Evolutionary conservation across 768 basidiomycete species (phyloP).

Genomic region (Pleurotus citrinopileatus): DNA sequence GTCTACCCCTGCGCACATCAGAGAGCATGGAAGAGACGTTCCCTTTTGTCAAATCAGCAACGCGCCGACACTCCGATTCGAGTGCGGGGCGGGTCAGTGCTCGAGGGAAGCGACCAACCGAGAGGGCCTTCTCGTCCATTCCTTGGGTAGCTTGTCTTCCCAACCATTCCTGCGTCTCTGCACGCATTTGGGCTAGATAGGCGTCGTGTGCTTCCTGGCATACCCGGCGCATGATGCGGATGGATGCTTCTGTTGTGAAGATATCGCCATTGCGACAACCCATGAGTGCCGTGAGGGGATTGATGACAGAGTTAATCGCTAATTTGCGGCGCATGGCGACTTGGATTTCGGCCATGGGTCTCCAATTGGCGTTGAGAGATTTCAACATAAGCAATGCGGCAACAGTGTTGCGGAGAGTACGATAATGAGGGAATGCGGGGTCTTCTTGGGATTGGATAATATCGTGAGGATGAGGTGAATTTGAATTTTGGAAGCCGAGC

Average conservation of each 20-base stretch:
- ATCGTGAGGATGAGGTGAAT: conserved; percentile 25
- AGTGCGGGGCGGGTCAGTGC: conserved; percentile 45
- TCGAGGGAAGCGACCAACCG: conserved; percentile 39
- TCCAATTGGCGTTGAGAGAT: conserved; percentile 62
- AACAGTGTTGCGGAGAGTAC: conserved; percentile 65
- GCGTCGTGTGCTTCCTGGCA: conserved; percentile 68
- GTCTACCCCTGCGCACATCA: conserved; percentile 61
- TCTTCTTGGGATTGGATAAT: conserved; percentile 41
- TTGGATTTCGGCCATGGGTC: conserved; percentile 63
- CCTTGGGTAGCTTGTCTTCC: conserved; percentile 26
- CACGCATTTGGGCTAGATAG: conserved; percentile 49
- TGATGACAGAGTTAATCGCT: conserved; percentile 77
- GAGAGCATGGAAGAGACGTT: conserved; percentile 82
- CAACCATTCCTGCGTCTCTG: conserved; percentile 35
- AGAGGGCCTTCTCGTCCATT: conserved; percentile 21
- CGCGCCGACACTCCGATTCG: conserved; percentile 51
- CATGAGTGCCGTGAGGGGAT: conserved; percentile 81
- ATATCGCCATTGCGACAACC: conserved; percentile 79
- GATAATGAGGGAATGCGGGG: conserved; percentile 42
- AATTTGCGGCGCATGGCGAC: conserved; percentile 75
- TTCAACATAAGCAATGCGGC: conserved; percentile 56
- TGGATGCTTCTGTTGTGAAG: conserved; percentile 41
- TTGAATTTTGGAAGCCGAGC: neutral
- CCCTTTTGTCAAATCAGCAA: conserved; percentile 52
- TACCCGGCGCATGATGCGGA: conserved; percentile 46